Conservation (phyloP, 306 rosid species). For the Corylus avellana region DNA sequence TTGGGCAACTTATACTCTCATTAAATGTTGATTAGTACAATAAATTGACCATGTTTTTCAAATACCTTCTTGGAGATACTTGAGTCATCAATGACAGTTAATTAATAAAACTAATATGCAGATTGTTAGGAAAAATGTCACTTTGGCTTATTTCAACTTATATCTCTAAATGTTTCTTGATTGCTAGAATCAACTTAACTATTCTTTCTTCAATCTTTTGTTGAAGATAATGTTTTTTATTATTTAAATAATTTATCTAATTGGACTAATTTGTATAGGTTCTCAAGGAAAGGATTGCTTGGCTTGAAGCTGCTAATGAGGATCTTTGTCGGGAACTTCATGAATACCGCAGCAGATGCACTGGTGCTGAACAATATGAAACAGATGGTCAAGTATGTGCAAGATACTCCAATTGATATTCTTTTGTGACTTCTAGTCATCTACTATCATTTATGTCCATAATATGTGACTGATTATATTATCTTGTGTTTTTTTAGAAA, state of each 20-base stretch:
- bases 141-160: constrained; percentile 5
- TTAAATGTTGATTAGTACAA: constrained; percentile 1
- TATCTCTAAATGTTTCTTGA: constrained; percentile 5
- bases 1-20: constrained; percentile 12
- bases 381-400: constrained; percentile 70
- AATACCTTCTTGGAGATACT: background rate
- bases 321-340: constrained; percentile 98
- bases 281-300: constrained; percentile 93
- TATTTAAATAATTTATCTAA: constrained; percentile 9
- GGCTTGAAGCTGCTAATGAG: constrained; percentile 99
- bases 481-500: constrained; percentile 1
- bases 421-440: constrained; percentile 9
- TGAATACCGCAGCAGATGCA: constrained; percentile 79
- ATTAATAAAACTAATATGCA: constrained; percentile 22
- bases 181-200: constrained; percentile 19
- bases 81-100: constrained; percentile 17
- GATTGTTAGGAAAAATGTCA: constrained; percentile 18
- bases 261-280: constrained; percentile 48
- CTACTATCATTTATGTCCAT: constrained; percentile 15
- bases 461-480: constrained; percentile 19
- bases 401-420: constrained; percentile 29
- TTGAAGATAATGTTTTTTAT: background rate
- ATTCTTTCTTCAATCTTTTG: background rate
- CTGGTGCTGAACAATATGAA: constrained; percentile 57
- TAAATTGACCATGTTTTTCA: background rate